phyloP scores from a whole-genome alignment of 2,329 filamentous ascomycete species.

The Septoria linicola region DNA sequence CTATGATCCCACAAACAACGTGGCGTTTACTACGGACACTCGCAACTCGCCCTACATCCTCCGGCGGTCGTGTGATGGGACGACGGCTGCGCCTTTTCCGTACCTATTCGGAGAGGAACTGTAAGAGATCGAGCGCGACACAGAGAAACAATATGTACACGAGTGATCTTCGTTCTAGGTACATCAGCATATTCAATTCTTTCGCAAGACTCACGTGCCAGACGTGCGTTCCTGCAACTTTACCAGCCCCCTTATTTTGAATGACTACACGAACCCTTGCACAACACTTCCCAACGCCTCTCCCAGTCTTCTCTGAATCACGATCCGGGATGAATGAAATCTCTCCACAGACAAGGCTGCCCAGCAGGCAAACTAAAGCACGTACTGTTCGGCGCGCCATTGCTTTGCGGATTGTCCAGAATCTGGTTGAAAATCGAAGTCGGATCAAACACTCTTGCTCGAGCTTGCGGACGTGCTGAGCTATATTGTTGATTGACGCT shows the following conservation, averaged over 20 bases:
- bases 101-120: conserved; percentile 11
- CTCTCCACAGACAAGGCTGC: conserved; percentile 18
- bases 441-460: background rate
- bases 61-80: conserved; percentile 16
- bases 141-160: too few relatives aligned
- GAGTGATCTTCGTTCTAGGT: too few relatives aligned
- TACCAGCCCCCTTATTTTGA: too few relatives aligned
- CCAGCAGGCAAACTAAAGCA: conserved; percentile 14
- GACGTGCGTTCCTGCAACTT: too few relatives aligned
- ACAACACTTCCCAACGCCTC: background rate
- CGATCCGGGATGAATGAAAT: conserved; percentile 17
- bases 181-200: too few relatives aligned
- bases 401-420: conserved; percentile 9
- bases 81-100: conserved; percentile 6
- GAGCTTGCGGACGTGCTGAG: background rate
- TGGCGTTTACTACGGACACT: conserved; percentile 11
- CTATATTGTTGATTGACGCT: too few relatives aligned
- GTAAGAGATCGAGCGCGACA: too few relatives aligned
- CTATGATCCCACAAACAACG: conserved; percentile 9
- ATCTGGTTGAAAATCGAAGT: background rate
- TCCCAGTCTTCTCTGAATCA: conserved; percentile 12
- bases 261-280: too few relatives aligned
- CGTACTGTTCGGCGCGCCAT: conserved; percentile 19
- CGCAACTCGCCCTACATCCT: conserved; percentile 15
- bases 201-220: too few relatives aligned